These are phyloP conservation scores for Coemansia javaensis DNA, from an alignment of 192 early-diverging fungal species.

Conservation along the genomic window DNA sequence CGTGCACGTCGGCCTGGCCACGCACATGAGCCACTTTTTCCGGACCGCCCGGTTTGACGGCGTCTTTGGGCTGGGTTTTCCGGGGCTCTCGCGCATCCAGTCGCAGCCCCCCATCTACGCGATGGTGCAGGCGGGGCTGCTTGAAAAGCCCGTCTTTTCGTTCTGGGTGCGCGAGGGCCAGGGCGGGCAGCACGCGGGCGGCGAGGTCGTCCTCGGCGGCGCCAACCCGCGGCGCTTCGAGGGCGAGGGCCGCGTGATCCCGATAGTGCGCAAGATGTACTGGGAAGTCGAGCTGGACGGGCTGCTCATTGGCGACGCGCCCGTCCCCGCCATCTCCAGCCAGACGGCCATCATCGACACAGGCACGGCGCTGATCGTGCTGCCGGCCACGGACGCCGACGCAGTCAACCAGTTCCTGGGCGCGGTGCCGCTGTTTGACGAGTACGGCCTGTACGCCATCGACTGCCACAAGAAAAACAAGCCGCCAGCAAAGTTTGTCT, in stretches of 20 bases:
- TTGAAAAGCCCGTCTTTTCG: conserved; percentile 41
- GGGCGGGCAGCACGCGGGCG: conserved; percentile 35
- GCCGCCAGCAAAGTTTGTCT: conserved; percentile 33
- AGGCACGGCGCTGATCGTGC: conserved; percentile 54
- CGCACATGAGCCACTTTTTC: conserved; percentile 49
- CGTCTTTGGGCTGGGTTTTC: conserved; percentile 56
- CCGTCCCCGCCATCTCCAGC: conserved; percentile 22
- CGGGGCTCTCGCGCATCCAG: conserved; percentile 43
- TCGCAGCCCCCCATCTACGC: conserved; percentile 38
- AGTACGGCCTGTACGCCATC: conserved; percentile 38
- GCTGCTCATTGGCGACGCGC: conserved; percentile 24
- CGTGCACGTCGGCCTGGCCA: conserved; percentile 51
- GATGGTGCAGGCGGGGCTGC: conserved; percentile 28
- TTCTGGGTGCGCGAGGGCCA: conserved; percentile 43
- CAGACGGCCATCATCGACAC: conserved; percentile 57
- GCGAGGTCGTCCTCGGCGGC: conserved; percentile 45
- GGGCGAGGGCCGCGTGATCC: conserved; percentile 42
- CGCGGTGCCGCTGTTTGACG: conserved; percentile 33
- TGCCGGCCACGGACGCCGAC: conserved; percentile 35
- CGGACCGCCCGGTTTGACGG: conserved; percentile 53
- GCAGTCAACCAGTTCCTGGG: conserved; percentile 42
- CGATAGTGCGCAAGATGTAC: conserved; percentile 52
- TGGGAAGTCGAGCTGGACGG: conserved; percentile 54
- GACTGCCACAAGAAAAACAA: conserved; percentile 32
- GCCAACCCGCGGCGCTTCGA: conserved; percentile 32